These are phyloP conservation scores for Xerocomus amazonicus DNA, from an alignment of 1,284 basidiomycete genomes.

Conservation along the genomic window DNA sequence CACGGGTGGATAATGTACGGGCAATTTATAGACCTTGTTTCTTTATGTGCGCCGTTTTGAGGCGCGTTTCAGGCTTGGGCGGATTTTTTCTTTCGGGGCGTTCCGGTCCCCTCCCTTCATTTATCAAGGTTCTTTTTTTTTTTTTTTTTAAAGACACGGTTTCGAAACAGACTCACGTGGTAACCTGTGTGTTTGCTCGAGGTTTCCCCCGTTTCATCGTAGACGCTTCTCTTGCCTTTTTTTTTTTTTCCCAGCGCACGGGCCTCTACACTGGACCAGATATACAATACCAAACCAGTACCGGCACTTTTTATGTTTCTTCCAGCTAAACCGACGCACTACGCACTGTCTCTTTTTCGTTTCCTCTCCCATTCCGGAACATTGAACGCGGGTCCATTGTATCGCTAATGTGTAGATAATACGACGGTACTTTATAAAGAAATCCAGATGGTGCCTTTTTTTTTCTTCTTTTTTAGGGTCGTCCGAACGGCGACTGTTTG, in stretches of 20 bases:
- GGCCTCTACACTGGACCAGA: too few relatives aligned
- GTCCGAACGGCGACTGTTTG: too few relatives aligned
- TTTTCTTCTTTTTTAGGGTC: background rate
- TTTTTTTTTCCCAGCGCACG: too few relatives aligned
- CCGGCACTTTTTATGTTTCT: too few relatives aligned
- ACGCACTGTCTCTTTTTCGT: background rate
- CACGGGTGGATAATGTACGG: background rate
- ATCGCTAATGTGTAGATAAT: background rate
- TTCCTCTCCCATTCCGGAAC: background rate
- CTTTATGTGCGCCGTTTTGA: background rate
- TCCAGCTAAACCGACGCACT: too few relatives aligned
- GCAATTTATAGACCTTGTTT: background rate
- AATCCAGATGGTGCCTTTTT: background rate
- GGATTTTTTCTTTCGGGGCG: background rate
- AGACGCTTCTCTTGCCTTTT: background rate
- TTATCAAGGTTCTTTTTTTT: too few relatives aligned
- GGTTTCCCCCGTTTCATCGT: slow-evolving; percentile 6
- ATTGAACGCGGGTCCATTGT: background rate
- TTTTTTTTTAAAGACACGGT: background rate
- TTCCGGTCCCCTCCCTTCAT: background rate
- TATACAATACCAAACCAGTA: too few relatives aligned
- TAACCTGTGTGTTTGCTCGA: background rate
- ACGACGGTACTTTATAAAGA: background rate
- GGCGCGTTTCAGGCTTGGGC: slow-evolving; percentile 2
- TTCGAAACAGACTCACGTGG: slow-evolving; percentile 2